Evolutionary conservation across 164 flowering plant species (phyloP).

Genomic region (Sextonia rubra): DNA sequence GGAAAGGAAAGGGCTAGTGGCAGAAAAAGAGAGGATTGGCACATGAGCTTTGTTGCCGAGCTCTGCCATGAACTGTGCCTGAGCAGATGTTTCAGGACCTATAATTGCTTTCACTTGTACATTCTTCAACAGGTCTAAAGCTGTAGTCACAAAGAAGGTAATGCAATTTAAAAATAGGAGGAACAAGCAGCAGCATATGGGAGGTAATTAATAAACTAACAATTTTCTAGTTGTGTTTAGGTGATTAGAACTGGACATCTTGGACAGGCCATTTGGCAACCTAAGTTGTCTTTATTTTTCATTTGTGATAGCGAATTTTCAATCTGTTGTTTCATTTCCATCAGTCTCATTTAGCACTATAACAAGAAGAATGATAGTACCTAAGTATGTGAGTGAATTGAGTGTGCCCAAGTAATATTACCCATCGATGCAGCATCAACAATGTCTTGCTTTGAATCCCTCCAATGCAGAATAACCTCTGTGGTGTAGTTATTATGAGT

Average conservation of each 20-base stretch:
- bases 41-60: conserved; percentile 20
- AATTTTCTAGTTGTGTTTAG: too few relatives aligned
- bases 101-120: conserved; percentile 13
- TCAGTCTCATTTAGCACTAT: too few relatives aligned
- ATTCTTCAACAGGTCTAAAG: conserved; percentile 18
- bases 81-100: conserved; percentile 14
- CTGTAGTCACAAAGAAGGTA: conserved; percentile 7
- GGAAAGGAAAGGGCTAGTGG: conserved; percentile 18
- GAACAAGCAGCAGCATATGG: not conserved
- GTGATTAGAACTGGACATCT: too few relatives aligned
- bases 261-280: too few relatives aligned
- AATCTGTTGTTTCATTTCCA: too few relatives aligned
- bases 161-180: too few relatives aligned
- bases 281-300: too few relatives aligned
- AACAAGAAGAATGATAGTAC: too few relatives aligned
- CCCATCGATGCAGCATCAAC: conserved; percentile 13
- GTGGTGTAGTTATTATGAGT: conserved; percentile 5
- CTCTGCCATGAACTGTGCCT: conserved; percentile 10
- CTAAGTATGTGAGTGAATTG: too few relatives aligned
- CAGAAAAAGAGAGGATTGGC: conserved; percentile 21
- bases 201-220: too few relatives aligned
- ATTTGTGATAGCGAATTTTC: too few relatives aligned
- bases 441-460: conserved; percentile 9
- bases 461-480: conserved; percentile 7
- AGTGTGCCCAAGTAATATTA: not conserved